phyloP scores from a whole-genome alignment of 140 eudicot species.

The Cichorium intybus region DNA sequence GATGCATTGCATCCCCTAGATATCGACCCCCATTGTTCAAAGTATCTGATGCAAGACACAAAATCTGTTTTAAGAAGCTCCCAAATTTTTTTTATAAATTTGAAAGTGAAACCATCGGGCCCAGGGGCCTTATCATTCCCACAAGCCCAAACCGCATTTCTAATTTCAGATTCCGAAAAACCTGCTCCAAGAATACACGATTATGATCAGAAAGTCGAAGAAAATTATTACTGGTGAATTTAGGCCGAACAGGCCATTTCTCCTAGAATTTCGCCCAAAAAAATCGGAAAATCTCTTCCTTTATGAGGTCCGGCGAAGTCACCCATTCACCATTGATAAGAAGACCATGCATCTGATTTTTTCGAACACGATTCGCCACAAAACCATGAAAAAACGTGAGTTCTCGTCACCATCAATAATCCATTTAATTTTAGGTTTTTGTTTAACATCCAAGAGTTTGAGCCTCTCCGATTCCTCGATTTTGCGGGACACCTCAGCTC shows the following conservation, averaged over 20 bases:
- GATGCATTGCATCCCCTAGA: not conserved
- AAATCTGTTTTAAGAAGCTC: not conserved
- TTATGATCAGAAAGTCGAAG: not conserved
- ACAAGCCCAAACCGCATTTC: not conserved
- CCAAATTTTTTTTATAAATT: not conserved
- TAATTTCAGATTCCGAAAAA: not conserved
- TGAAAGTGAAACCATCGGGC: too few relatives aligned
- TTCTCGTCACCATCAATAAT: not conserved
- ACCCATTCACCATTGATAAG: not conserved
- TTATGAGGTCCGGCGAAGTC: not conserved
- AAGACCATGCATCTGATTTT: not conserved
- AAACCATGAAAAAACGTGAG: too few relatives aligned
- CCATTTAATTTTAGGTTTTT: too few relatives aligned
- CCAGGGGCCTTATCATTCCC: too few relatives aligned
- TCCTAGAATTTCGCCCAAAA: not conserved
- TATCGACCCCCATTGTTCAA: not conserved
- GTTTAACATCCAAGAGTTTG: not conserved
- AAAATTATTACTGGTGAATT: not conserved
- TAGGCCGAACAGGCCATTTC: not conserved
- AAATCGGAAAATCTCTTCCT: not conserved
- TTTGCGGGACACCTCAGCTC: too few relatives aligned
- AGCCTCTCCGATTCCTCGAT: too few relatives aligned
- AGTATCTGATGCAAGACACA: not conserved
- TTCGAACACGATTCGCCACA: not conserved
- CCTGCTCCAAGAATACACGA: not conserved